A percentile compares a stretch with the other conserved stretches of the same genome.
Conservation (phyloP, 116 monocot species). For the Posidonia oceanica region DNA sequence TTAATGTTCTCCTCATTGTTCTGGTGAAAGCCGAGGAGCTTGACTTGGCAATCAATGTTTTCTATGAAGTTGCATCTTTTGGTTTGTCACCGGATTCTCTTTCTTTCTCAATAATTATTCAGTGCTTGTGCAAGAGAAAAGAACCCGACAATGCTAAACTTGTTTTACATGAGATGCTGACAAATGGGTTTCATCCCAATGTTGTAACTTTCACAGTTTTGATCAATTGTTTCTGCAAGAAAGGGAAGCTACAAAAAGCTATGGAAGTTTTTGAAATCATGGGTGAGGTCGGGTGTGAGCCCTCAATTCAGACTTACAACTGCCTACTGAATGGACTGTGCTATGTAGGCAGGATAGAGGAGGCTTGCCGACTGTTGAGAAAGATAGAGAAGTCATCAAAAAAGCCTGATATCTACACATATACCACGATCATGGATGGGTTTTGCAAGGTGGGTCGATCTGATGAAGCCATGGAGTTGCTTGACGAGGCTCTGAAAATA, state of each 20-base stretch:
- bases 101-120: constrained; percentile 49
- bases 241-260: constrained; percentile 48
- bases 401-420: constrained; percentile 65
- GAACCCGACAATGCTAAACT: constrained; percentile 45
- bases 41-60: constrained; percentile 34
- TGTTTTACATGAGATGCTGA: constrained; percentile 62
- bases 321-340: constrained; percentile 70
- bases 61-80: constrained; percentile 19
- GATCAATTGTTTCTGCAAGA: constrained; percentile 53
- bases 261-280: constrained; percentile 58
- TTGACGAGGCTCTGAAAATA: constrained; percentile 36
- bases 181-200: constrained; percentile 36
- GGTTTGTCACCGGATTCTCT: constrained; percentile 34
- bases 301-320: constrained; percentile 61
- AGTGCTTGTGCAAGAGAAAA: constrained; percentile 48
- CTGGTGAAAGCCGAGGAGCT: constrained; percentile 31
- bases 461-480: constrained; percentile 58
- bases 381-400: constrained; percentile 43
- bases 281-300: constrained; percentile 39
- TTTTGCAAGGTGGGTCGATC: constrained; percentile 73
- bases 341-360: constrained; percentile 82
- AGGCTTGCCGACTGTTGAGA: constrained; percentile 41
- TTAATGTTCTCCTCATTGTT: constrained; percentile 53
- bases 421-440: constrained; percentile 70
- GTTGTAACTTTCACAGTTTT: constrained; percentile 44